phyloP scores from a whole-genome alignment of 2,329 filamentous ascomycete genomes.

The Fusarium tanahbumbuense region DNA sequence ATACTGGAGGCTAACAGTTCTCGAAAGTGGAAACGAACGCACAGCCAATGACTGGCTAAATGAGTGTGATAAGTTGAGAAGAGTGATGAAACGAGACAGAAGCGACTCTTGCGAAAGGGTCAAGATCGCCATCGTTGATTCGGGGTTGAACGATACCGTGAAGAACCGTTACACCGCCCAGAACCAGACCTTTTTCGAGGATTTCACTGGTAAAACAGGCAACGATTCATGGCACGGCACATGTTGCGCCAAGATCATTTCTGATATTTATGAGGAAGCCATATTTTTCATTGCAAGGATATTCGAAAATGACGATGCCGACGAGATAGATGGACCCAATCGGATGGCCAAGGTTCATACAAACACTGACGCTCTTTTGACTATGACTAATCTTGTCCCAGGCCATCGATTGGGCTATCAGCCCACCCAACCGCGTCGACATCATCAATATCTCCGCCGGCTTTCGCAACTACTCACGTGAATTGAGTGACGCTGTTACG shows the following conservation, averaged over 20 bases:
- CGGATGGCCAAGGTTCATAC: background rate
- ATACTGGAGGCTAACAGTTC: no score
- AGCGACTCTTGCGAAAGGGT: no score
- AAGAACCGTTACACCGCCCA: no score
- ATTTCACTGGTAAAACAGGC: rapidly evolving
- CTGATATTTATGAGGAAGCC: rapidly evolving
- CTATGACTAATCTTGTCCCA: rapidly evolving
- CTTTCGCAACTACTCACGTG: rapidly evolving
- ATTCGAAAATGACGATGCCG: rapidly evolving
- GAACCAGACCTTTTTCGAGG: background rate
- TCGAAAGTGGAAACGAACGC: no score
- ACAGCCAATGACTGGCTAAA: no score
- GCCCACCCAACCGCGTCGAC: rapidly evolving
- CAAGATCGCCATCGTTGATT: no score
- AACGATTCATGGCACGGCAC: background rate
- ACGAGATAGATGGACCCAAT: rapidly evolving
- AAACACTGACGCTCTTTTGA: no score
- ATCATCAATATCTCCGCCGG: background rate
- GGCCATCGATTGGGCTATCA: background rate
- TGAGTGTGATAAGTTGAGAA: no score
- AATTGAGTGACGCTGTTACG: no score
- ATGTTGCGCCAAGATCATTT: background rate
- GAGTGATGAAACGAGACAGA: no score
- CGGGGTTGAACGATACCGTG: no score
- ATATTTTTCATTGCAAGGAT: rapidly evolving